Base-by-base conservation (phyloP, 1,284 basidiomycete species). In the Agaricales sp. region DNA sequence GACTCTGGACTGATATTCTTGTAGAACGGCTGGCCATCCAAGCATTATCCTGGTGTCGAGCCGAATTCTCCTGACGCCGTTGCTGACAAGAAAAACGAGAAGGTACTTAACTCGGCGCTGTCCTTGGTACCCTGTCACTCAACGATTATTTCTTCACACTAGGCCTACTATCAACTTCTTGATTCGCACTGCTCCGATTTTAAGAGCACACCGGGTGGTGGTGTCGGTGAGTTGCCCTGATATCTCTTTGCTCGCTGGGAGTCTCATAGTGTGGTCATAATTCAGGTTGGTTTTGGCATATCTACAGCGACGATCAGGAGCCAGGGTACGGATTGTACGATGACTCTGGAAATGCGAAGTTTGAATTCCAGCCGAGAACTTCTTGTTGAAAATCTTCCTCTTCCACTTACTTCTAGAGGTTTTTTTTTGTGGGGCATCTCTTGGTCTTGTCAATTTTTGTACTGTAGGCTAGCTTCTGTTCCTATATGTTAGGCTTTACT, bases 1-100 rank as follows among this genome's bases (percentile, higher is more conserved):
- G 25, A 2, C 46, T 51, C 13, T 49, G 48, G 51, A 26, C 51
- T 13, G 1, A 20, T 30, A 30, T 12, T 51, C 20, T 11, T n/a
- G n/a, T 19, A 86, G 83, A 86, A 84, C 57, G 82, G 82, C 37
- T 86, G 82, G 83, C 83, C 83, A 1, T 83, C 81, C 0, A 65
- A 65, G 41, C 78, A 77, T 1, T 84, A 73, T 16, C 44, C 60
- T 0, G 67, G 75, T 11, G 80, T 86, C 3, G 67, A 81, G 53
- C 74, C 82, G 2, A 86, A 84, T 58, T 73, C 69, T 51, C 63
- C 65, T 1, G 59, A 59, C 23, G 82, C 82, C 4, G 69, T 80
- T 2, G 73, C 82, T 0, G 67, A 77, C 56, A 64, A 82, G 16
- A 58, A 62, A 14, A 82, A 77, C 53, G 82, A 86, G 61, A 68